phyloP scores from a whole-genome alignment of 2,329 filamentous ascomycete species.

The Talaromyces atroroseus region DNA sequence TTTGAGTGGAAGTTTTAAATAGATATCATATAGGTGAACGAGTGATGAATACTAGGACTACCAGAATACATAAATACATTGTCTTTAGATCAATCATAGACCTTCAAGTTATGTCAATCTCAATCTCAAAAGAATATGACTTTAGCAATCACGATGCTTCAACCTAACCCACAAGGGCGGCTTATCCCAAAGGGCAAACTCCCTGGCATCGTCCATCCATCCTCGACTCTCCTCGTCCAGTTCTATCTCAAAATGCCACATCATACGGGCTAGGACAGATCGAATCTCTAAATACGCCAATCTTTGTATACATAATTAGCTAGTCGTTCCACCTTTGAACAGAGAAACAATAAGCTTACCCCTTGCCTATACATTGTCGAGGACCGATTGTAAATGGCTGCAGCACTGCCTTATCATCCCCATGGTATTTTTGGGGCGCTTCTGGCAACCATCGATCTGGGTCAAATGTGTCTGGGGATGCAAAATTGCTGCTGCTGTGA shows the following conservation, averaged over 20 bases:
- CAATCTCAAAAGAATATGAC: background rate
- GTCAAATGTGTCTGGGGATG: conserved; percentile 40
- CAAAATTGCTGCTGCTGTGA: conserved; percentile 42
- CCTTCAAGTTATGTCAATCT: background rate
- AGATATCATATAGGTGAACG: too few species aligned
- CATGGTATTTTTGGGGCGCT: conserved; percentile 28
- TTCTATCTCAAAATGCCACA: conserved; percentile 6
- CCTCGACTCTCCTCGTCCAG: background rate
- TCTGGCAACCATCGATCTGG: conserved; percentile 39
- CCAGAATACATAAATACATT: too few species aligned
- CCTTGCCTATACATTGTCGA: conserved; percentile 48
- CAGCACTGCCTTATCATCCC: conserved; percentile 41
- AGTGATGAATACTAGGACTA: too few species aligned
- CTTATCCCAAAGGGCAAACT: conserved; percentile 7
- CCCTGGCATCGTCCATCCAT: conserved; percentile 1
- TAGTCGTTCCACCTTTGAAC: background rate
- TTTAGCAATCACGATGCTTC: background rate
- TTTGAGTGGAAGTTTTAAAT: too few species aligned
- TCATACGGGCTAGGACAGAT: background rate
- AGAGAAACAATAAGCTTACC: conserved; percentile 33
- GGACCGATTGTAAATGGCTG: conserved; percentile 49
- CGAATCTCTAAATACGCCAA: conserved; percentile 46
- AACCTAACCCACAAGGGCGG: conserved; percentile 3
- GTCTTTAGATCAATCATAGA: background rate
- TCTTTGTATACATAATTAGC: conserved; percentile 20